Conservation (phyloP, 2,329 filamentous ascomycete species). For the Macroventuria anomochaeta region DNA sequence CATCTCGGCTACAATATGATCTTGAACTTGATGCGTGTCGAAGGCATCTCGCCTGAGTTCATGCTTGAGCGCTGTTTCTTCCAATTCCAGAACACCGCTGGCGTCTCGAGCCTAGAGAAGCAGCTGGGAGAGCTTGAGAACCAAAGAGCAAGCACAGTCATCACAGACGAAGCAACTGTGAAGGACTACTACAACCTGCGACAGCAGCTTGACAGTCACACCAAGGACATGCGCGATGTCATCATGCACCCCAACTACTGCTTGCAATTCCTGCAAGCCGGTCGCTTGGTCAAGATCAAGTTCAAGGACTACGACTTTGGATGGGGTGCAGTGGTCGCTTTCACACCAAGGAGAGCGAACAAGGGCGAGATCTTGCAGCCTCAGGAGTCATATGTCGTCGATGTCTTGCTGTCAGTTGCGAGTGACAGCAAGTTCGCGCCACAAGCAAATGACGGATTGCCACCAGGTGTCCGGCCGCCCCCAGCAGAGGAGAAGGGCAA, state of each 20-base stretch:
- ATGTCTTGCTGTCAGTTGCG: constrained; percentile 75
- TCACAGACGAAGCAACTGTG: constrained; percentile 85
- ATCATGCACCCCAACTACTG: constrained; percentile 92
- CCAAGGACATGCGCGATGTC: constrained; percentile 86
- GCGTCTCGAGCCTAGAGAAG: constrained; percentile 82
- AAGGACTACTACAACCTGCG: constrained; percentile 94
- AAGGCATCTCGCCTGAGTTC: constrained; percentile 97
- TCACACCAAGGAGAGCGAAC: constrained; percentile 67
- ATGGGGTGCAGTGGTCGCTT: constrained; percentile 89
- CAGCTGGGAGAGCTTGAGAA: constrained; percentile 80
- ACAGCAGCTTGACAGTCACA: constrained; percentile 81
- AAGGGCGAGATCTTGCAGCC: constrained; percentile 72
- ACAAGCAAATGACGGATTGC: constrained; percentile 70
- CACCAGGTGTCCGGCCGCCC: constrained; percentile 66
- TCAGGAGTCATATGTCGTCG: constrained; percentile 81
- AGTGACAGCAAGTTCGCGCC: constrained; percentile 60
- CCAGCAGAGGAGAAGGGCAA: constrained; percentile 68
- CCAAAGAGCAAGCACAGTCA: constrained; percentile 73
- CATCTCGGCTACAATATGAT: constrained; percentile 99
- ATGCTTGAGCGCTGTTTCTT: constrained; percentile 99
- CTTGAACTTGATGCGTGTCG: constrained; percentile 93
- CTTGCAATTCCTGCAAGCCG: constrained; percentile 81
- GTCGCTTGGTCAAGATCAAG: constrained; percentile 87
- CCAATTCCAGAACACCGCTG: constrained; percentile 95
- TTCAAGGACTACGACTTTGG: constrained; percentile 83